Conservation (phyloP, 176 grass and related monocot genomes). For the Rhipidocladum racemiflorum region DNA sequence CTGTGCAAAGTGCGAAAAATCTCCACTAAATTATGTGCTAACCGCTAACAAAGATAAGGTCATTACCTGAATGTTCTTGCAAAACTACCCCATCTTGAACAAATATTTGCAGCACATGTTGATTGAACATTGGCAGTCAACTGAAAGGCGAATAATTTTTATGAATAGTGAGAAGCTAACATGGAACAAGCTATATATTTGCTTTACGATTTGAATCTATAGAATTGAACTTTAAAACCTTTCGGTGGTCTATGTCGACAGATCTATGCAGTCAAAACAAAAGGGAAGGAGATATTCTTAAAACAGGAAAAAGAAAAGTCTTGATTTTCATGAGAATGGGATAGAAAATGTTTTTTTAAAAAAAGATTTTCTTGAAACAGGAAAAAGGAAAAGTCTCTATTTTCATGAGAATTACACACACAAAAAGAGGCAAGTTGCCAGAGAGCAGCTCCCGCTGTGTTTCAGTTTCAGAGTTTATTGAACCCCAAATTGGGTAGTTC, state of each 20-base stretch:
- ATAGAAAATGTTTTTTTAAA: too few relatives aligned
- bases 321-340: neutral
- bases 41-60: neutral
- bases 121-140: conserved; percentile 12
- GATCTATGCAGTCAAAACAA: neutral
- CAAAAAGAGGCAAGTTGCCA: neutral
- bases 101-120: neutral
- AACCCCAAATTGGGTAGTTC: neutral
- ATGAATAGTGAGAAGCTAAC: neutral
- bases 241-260: neutral
- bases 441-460: neutral
- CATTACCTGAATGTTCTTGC: conserved; percentile 27
- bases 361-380: too few relatives aligned
- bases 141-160: conserved; percentile 1
- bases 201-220: neutral
- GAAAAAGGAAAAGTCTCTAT: neutral
- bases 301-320: neutral
- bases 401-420: neutral
- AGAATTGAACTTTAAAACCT: neutral
- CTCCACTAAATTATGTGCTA: neutral
- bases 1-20: neutral
- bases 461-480: neutral
- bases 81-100: conserved; percentile 27
- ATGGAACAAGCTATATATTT: neutral
- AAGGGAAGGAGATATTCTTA: neutral